phyloP scores from a whole-genome alignment of 805 yeast species.

The Myxozyma vanderwaltii region DNA sequence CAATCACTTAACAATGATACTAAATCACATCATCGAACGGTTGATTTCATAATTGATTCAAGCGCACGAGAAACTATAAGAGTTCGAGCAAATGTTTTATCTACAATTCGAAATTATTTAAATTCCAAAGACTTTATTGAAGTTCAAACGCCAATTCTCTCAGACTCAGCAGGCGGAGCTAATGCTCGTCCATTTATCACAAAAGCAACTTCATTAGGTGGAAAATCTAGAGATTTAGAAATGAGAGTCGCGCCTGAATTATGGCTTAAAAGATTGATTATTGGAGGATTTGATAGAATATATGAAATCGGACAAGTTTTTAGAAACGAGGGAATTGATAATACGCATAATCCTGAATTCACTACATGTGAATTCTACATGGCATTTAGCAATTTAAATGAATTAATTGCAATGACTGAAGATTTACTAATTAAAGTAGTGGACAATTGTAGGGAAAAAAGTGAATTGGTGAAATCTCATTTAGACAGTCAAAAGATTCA shows the following conservation, averaged over 20 bases:
- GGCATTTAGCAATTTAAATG: constrained; percentile 96
- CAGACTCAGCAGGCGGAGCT: constrained; percentile 78
- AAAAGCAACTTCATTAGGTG: constrained; percentile 21
- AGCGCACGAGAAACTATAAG: constrained; percentile 51
- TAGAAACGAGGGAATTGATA: constrained; percentile 94
- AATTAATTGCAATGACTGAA: constrained; percentile 79
- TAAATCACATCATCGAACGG: constrained; percentile 66
- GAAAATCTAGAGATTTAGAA: constrained; percentile 45
- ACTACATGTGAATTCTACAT: constrained; percentile 98
- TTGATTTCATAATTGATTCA: constrained; percentile 68
- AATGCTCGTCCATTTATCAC: constrained; percentile 86
- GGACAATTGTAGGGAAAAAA: not conserved
- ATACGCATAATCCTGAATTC: constrained; percentile 98
- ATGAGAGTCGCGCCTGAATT: constrained; percentile 92
- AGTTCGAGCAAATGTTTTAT: constrained; percentile 59
- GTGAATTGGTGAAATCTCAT: not conserved
- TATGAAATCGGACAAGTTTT: constrained; percentile 85
- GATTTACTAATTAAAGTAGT: constrained; percentile 56
- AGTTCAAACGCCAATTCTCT: constrained; percentile 85
- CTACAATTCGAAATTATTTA: constrained; percentile 60
- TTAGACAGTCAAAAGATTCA: not conserved
- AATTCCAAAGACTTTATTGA: constrained; percentile 62
- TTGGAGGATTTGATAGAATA: constrained; percentile 82
- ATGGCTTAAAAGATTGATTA: constrained; percentile 82
- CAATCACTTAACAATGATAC: constrained; percentile 56